phyloP scores from a whole-genome alignment of 23 red algal genomes.

The Gracilaria caudata region DNA sequence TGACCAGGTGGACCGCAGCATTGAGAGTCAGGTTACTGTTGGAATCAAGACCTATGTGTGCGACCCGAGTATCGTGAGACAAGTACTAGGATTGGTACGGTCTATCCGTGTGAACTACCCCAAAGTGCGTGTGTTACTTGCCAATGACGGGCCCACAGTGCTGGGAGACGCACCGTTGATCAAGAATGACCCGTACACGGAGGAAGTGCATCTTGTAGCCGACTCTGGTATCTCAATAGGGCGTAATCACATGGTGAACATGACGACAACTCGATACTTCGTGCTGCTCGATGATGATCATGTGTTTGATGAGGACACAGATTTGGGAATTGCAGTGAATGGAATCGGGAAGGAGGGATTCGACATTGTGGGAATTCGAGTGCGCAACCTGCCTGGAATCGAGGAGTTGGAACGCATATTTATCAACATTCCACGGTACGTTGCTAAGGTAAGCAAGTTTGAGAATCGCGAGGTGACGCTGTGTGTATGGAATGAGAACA shows the following conservation, averaged over 20 bases:
- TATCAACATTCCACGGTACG: constrained; percentile 60
- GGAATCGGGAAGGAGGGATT: constrained; percentile 8
- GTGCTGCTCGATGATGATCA: constrained; percentile 58
- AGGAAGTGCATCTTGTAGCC: constrained; percentile 10
- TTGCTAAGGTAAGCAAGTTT: constrained; percentile 47
- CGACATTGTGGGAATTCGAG: constrained; percentile 60
- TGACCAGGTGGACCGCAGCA: constrained; percentile 38
- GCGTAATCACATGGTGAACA: constrained; percentile 54
- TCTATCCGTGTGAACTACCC: constrained; percentile 42
- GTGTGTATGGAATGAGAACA: constrained; percentile 68
- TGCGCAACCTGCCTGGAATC: constrained; percentile 60
- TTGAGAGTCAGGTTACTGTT: constrained; percentile 56
- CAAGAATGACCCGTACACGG: constrained; percentile 30
- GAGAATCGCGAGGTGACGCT: constrained; percentile 43
- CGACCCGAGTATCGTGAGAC: constrained; percentile 20
- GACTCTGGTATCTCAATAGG: constrained; percentile 61
- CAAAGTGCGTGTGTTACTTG: constrained; percentile 36
- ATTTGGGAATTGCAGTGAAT: neutral
- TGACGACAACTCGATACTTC: constrained; percentile 47
- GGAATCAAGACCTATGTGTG: constrained; percentile 64
- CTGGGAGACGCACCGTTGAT: constrained; percentile 1
- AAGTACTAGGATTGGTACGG: constrained; percentile 24
- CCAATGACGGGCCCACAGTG: constrained; percentile 51
- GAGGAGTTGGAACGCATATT: constrained; percentile 29
- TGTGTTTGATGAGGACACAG: constrained; percentile 38